These are phyloP conservation scores for Solanum rostratum DNA, from an alignment of 257 asterid genomes.

Conservation along the genomic window DNA sequence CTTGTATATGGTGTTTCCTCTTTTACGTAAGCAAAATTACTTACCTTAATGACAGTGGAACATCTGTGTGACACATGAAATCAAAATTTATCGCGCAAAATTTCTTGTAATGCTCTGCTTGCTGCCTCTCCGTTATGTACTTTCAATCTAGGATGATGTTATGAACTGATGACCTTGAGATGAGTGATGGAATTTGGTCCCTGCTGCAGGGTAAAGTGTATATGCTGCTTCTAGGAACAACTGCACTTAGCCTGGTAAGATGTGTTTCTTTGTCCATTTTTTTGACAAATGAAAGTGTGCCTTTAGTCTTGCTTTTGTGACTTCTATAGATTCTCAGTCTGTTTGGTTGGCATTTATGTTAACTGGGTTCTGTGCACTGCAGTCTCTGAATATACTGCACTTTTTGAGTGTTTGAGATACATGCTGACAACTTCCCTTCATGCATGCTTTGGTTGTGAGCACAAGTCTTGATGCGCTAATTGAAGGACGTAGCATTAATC, in stretches of 20 bases:
- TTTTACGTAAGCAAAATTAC: neutral
- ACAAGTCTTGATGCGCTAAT: neutral
- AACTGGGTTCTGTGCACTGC: neutral
- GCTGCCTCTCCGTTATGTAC: neutral
- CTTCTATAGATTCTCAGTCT: neutral
- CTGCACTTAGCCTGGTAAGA: slow-evolving; percentile 73
- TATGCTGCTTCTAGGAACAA: slow-evolving; percentile 77
- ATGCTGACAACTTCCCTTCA: neutral
- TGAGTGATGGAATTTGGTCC: neutral
- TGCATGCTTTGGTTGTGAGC: neutral
- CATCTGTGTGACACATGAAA: neutral
- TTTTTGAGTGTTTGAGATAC: neutral
- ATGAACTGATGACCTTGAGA: neutral
- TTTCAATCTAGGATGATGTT: neutral
- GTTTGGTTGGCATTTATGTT: neutral
- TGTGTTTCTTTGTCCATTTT: neutral
- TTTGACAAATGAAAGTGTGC: neutral
- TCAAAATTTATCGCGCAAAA: neutral
- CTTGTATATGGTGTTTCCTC: neutral
- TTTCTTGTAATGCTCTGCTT: neutral
- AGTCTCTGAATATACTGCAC: neutral
- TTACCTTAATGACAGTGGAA: neutral
- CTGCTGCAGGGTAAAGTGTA: slow-evolving; percentile 57
- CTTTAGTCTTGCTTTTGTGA: neutral
- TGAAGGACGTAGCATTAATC: neutral